These are phyloP conservation scores for Trypanosoma melophagium DNA, from an alignment of 208 protist genomes.

Conservation along the genomic window DNA sequence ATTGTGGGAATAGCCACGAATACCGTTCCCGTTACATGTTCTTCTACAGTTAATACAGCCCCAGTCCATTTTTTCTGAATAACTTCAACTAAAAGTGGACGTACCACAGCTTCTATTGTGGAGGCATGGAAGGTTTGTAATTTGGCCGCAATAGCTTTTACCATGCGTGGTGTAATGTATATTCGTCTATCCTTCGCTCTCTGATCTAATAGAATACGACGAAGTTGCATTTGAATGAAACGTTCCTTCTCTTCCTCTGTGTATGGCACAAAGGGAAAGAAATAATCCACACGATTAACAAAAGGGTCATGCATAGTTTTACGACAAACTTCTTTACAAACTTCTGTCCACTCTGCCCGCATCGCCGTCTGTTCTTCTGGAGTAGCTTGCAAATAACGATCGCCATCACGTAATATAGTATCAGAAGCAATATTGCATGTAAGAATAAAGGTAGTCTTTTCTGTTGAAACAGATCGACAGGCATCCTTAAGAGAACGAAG, in stretches of 20 bases:
- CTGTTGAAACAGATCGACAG: conserved; percentile 68
- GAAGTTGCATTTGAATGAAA: conserved; percentile 72
- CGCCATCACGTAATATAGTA: conserved; percentile 37
- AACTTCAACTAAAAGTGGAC: conserved; percentile 61
- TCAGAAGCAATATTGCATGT: conserved; percentile 77
- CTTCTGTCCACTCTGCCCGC: conserved; percentile 38
- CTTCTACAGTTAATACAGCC: conserved; percentile 66
- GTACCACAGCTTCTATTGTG: conserved; percentile 69
- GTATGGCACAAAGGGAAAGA: conserved; percentile 84
- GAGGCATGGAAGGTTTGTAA: conserved; percentile 72
- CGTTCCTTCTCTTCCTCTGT: conserved; percentile 46
- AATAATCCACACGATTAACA: conserved; percentile 82
- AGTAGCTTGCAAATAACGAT: conserved; percentile 39
- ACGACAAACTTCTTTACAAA: conserved; percentile 55
- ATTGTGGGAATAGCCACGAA: conserved; percentile 20
- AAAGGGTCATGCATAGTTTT: conserved; percentile 72
- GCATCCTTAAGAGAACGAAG: conserved; percentile 83
- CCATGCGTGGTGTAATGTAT: conserved; percentile 58
- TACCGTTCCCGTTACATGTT: conserved; percentile 14
- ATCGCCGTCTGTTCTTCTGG: conserved; percentile 42
- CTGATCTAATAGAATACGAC: conserved; percentile 56
- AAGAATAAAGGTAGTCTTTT: conserved; percentile 74
- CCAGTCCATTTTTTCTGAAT: conserved; percentile 31
- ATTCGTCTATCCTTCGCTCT: conserved; percentile 36
- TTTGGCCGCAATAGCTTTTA: conserved; percentile 40